Conservation (phyloP, 2,329 filamentous ascomycete genomes). For the Cadophora sp. region DNA sequence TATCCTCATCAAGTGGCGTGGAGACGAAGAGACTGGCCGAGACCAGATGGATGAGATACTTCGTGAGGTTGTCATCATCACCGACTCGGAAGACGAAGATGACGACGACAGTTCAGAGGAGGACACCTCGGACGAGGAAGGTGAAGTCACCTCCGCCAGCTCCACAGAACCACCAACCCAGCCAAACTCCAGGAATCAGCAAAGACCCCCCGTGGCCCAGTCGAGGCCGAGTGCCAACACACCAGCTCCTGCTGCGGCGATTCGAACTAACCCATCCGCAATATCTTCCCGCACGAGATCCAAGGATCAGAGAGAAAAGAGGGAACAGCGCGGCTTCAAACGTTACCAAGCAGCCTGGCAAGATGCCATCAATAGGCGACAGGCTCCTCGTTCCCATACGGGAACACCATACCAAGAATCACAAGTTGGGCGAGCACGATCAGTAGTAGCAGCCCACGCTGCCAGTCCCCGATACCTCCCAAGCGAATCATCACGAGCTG, state of each 20-base stretch:
- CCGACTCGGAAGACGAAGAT: constrained; percentile 45
- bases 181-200: constrained; percentile 29
- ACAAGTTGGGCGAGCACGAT: constrained; percentile 1
- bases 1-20: constrained; percentile 74
- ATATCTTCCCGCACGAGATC: constrained; percentile 36
- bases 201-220: constrained; percentile 17
- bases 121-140: constrained; percentile 35
- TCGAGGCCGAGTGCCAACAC: not conserved
- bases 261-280: constrained; percentile 6
- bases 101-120: constrained; percentile 36
- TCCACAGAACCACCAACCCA: constrained; percentile 29
- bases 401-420: constrained; percentile 1
- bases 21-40: constrained; percentile 71
- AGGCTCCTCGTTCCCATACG: constrained; percentile 17
- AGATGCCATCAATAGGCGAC: constrained; percentile 41
- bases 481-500: constrained; percentile 11
- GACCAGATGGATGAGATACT: constrained; percentile 73
- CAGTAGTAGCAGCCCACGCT: not conserved
- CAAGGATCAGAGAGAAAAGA: constrained; percentile 35
- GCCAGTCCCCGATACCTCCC: not conserved
- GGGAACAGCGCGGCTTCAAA: constrained; percentile 42
- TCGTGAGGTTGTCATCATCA: constrained; percentile 69
- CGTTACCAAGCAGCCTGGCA: constrained; percentile 47
- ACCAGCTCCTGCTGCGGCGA: not conserved
- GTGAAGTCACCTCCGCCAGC: constrained; percentile 36